Base-by-base conservation (phyloP, 1,139 yeast species). In the Sugiyamaella paludigena region DNA sequence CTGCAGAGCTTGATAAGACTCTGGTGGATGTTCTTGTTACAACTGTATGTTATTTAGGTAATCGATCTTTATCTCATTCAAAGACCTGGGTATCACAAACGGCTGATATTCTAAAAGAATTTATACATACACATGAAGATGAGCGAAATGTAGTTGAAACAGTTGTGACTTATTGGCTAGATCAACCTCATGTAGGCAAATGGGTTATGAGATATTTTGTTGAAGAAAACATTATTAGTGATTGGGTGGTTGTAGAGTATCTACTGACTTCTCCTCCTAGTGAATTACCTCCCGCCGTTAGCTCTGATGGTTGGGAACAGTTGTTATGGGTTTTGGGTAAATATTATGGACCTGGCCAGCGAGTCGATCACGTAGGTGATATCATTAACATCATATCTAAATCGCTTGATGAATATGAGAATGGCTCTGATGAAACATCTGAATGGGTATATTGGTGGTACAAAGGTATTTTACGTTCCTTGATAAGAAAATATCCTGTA, bases 41-140 rank as follows among this genome's bases (percentile, higher is more conserved):
- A 61, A 76, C 86, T 0, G 76, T 88, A 49, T 86, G 94, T 42
- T 84, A 82, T 60, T 82, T 89, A 53, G 97, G 98, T 26, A 84
- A 88, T 41, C 79, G 98, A 63, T 89, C 98, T 0, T 77, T 91
- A 41, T 87, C 95, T 24, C 95, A 95, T 50, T 89, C 89, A 36
- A 83, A 82, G 47, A 81, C 81, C 58, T 83, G 86, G 64, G 74
- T 88, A 52, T 75, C 77, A 37, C 77, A 83, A 52, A 78, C 83
- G 47, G 68, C 74, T 33, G 74, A 73, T 40, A 75, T 81, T 49
- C 69, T 91, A 56, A 67, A 71, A 49, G 74, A 75, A 24, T 65
- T 82, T 24, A 63, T 78, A 9, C 74, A 42, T 6, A 48, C 47
- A 27, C 48, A 46, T 1, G 51, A 43, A 9, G 52, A 66, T 19